Evolutionary conservation across 805 yeast species (phyloP), one percentile per base, ranked within the genome.

Genomic region (Pichia manshurica): DNA sequence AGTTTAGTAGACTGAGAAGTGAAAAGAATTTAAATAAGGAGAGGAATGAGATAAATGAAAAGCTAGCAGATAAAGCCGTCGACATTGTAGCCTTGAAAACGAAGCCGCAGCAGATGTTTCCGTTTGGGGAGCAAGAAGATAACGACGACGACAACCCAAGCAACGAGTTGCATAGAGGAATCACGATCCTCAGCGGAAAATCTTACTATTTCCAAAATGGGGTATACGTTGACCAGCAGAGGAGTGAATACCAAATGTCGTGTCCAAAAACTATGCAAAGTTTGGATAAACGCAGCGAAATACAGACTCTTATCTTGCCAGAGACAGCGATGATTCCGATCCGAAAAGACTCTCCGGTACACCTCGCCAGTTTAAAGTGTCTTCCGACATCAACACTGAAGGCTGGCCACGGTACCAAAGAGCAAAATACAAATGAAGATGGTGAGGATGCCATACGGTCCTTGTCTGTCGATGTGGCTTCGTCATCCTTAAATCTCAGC

Each of bases 291-390:
- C n/a, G 3, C 9, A 32, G 44, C 10, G 38, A 60, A n/a, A 36
- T 62, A 22, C 55, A 55, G 5, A 53, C 61, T 3, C 21, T 60
- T 5, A 48, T 57, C 10, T 40, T 39, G 15, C 59, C 65, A 1
- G 60, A 56, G 7, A 44, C 52, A 3, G 48, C 39, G 5, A 48
- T 50, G 1, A 50, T 60, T 17, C 59, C 63, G 3, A 61, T 62
- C 9, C 46, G 60, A 37, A 48, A 60, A 40, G 65, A 62, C 28
- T 51, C 59, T 3, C 28, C 25, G 15, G 32, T 46, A 36, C 12
- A 21, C 16, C 17, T 7, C 19, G 19, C 15, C n/a, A n/a, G 35
- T 12, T 17, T 10, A 10, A 25, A 25, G 29, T 25, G 10, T 25
- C 29, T 25, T 25, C 29, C 29, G 10, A 25, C 29, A 7, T 25